Conservation (phyloP, 202 grass and related monocot genomes). For the Carex arenaria region DNA sequence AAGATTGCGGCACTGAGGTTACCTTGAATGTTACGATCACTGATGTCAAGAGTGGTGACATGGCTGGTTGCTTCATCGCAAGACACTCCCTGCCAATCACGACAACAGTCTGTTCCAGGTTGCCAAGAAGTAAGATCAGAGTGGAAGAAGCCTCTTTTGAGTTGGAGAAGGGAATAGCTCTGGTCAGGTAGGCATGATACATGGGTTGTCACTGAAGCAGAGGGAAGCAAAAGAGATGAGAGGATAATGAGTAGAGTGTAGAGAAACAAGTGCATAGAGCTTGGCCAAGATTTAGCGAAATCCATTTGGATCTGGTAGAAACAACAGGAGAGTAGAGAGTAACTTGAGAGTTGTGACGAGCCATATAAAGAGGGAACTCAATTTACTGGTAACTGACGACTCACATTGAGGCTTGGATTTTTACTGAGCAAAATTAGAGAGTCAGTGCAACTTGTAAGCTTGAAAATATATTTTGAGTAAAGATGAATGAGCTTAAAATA, state of each 20-base stretch:
- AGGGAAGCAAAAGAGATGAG: neutral
- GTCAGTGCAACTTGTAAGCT: too few relatives aligned
- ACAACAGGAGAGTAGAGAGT: too few relatives aligned
- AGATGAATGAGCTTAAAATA: too few relatives aligned
- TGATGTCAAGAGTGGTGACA: conserved; percentile 31
- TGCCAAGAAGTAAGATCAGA: conserved; percentile 37
- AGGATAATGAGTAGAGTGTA: neutral
- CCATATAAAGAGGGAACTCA: too few relatives aligned
- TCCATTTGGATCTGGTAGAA: neutral
- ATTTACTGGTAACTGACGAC: too few relatives aligned
- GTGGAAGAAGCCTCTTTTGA: conserved; percentile 29
- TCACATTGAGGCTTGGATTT: too few relatives aligned
- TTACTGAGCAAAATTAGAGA: too few relatives aligned
- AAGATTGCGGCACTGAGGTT: conserved; percentile 20
- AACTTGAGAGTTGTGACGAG: too few relatives aligned
- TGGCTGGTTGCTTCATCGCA: conserved; percentile 11
- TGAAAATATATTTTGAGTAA: too few relatives aligned
- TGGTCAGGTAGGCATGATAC: conserved; percentile 27
- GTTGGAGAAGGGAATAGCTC: conserved; percentile 32
- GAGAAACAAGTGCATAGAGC: neutral
- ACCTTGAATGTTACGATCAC: neutral
- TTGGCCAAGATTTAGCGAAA: neutral
- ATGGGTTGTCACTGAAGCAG: too few relatives aligned
- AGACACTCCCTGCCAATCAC: conserved; percentile 30
- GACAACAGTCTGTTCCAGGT: conserved; percentile 36